Percentiles rank a stretch among this genome's conserved stretches.
Evolutionary conservation across 2,329 filamentous ascomycete species (phyloP).

Genomic region (Pezicula radicicola): DNA sequence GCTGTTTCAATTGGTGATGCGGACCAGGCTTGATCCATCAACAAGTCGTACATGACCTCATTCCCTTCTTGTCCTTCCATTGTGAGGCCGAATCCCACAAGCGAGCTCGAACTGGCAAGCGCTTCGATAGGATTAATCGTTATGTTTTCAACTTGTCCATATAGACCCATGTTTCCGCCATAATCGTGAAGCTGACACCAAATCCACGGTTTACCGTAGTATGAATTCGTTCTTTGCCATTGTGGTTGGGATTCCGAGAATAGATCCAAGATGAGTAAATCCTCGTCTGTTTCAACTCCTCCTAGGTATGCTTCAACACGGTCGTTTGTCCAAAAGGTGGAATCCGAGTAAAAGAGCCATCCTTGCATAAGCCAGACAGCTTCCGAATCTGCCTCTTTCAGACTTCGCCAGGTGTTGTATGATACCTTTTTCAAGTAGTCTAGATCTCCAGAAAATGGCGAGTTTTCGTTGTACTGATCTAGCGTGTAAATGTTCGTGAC

Average conservation of each 20-base stretch:
- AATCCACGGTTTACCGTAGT: constrained; percentile 50
- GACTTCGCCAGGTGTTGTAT: constrained; percentile 39
- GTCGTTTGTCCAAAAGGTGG: constrained; percentile 40
- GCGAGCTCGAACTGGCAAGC: constrained; percentile 33
- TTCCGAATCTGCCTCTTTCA: constrained; percentile 44
- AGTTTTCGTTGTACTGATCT: constrained; percentile 52
- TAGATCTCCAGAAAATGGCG: constrained; percentile 41
- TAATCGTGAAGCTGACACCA: constrained; percentile 52
- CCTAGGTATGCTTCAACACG: constrained; percentile 46
- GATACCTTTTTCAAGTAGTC: constrained; percentile 40
- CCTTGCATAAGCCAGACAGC: constrained; percentile 52
- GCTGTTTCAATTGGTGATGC: constrained; percentile 37
- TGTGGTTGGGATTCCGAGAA: constrained; percentile 46
- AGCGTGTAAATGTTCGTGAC: constrained; percentile 46
- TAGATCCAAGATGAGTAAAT: constrained; percentile 49
- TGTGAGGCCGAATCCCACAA: constrained; percentile 46
- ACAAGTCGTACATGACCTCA: constrained; percentile 47
- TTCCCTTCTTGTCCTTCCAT: constrained; percentile 51
- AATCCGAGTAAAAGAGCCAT: constrained; percentile 45
- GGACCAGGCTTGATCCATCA: constrained; percentile 50
- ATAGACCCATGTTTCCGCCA: constrained; percentile 46
- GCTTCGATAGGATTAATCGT: constrained; percentile 45
- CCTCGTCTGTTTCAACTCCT: constrained; percentile 37
- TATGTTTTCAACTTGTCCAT: constrained; percentile 46
- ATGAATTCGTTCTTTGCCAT: constrained; percentile 47